Evolutionary conservation across 2,329 filamentous ascomycete genomes (phyloP).

Genomic region (Verticillium alfalfae): DNA sequence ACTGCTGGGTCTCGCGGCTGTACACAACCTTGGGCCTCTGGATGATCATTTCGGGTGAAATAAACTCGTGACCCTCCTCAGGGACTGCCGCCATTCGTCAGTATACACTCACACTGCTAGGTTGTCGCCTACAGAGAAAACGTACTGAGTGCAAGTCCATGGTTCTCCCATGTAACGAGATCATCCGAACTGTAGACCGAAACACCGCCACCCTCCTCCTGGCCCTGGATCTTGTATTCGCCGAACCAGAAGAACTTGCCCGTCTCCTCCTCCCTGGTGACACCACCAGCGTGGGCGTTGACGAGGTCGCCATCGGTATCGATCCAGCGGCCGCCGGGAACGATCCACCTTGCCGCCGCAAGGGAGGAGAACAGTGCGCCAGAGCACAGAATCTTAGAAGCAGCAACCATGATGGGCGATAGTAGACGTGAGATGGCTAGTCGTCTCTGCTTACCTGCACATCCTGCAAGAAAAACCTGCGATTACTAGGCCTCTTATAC

Average conservation of each 20-base stretch:
- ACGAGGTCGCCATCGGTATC: conserved; percentile 56
- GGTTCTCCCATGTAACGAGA: conserved; percentile 51
- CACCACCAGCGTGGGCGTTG: conserved; percentile 55
- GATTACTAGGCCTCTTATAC: background rate
- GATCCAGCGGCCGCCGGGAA: conserved; percentile 55
- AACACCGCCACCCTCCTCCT: conserved; percentile 54
- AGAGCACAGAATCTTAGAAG: conserved; percentile 6
- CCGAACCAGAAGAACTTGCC: conserved; percentile 57
- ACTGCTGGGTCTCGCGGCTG: conserved; percentile 46
- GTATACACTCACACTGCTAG: background rate
- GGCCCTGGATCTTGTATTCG: conserved; percentile 54
- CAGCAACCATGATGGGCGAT: conserved; percentile 5
- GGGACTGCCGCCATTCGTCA: background rate
- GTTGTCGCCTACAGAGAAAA: background rate
- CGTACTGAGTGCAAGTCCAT: conserved; percentile 50
- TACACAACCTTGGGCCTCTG: conserved; percentile 59
- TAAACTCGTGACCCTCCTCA: conserved; percentile 43
- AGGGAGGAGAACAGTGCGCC: conserved; percentile 10
- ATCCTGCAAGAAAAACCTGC: background rate
- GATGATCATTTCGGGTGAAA: conserved; percentile 51
- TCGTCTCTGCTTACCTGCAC: background rate
- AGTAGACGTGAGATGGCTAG: background rate
- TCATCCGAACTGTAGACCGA: conserved; percentile 58
- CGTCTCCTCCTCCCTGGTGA: conserved; percentile 44
- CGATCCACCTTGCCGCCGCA: conserved; percentile 46